Evolutionary conservation across 148 eudicot species (phyloP).

Genomic region (Dysphania ambrosioides): DNA sequence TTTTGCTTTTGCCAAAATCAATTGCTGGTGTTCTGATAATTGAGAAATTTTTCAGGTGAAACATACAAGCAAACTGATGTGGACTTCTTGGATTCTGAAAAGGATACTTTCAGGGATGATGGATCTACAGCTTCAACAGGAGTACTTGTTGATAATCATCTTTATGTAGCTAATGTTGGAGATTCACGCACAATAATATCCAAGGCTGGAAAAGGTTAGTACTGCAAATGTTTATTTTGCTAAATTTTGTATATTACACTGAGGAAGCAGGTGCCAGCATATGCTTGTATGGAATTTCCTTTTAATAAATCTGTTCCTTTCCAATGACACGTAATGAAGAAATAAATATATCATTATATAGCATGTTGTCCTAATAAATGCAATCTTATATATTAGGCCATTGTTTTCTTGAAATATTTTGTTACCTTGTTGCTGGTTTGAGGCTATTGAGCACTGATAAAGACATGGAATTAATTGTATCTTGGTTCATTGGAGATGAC

Average conservation of each 20-base stretch:
- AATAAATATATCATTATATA: background rate
- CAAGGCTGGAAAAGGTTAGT: slow-evolving; percentile 79
- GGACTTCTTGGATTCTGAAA: slow-evolving; percentile 84
- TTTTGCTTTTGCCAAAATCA: background rate
- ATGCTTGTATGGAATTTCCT: slow-evolving; percentile 1
- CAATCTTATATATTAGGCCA: background rate
- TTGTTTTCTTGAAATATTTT: background rate
- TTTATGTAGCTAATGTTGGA: slow-evolving; percentile 98
- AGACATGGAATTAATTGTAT: background rate
- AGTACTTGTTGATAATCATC: slow-evolving; percentile 81
- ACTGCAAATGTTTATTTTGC: background rate
- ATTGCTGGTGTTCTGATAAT: slow-evolving; percentile 16
- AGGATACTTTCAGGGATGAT: slow-evolving; percentile 84
- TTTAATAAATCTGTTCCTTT: background rate
- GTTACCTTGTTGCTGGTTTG: background rate
- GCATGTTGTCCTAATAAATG: background rate
- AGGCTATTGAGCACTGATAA: too few species aligned
- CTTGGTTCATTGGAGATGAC: background rate
- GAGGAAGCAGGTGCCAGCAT: background rate
- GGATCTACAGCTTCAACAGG: slow-evolving; percentile 99
- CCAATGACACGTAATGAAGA: background rate
- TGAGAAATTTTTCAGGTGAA: slow-evolving; percentile 54
- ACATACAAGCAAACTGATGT: slow-evolving; percentile 77
- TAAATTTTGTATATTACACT: slow-evolving; percentile 6
- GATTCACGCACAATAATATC: slow-evolving; percentile 91